Evolutionary conservation across 2,329 filamentous ascomycete genomes (phyloP).

Genomic region (Aspergillus texensis): DNA sequence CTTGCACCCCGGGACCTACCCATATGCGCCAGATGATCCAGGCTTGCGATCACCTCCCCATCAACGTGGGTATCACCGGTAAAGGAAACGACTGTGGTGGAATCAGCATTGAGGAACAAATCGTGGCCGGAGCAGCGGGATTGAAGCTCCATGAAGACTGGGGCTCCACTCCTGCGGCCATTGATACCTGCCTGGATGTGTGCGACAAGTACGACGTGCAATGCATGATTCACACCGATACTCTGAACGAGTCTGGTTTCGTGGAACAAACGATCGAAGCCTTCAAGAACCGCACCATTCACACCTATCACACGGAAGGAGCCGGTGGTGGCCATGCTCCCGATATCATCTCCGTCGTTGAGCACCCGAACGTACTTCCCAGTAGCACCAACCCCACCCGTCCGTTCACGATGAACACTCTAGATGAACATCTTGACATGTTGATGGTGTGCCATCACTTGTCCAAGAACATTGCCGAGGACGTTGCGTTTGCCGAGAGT

Average conservation of each 20-base stretch:
- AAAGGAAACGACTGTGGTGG: constrained; percentile 87
- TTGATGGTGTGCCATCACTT: constrained; percentile 97
- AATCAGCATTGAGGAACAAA: constrained; percentile 74
- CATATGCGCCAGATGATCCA: constrained; percentile 90
- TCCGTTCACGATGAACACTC: constrained; percentile 86
- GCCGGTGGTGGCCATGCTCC: constrained; percentile 93
- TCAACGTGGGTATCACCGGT: constrained; percentile 89
- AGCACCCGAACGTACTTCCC: constrained; percentile 84
- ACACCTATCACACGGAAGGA: constrained; percentile 96
- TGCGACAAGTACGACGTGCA: constrained; percentile 93
- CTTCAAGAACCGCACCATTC: constrained; percentile 84
- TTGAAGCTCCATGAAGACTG: constrained; percentile 96
- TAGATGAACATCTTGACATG: constrained; percentile 98
- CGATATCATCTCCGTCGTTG: constrained; percentile 92
- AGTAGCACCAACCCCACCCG: constrained; percentile 90
- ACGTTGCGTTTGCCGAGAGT: constrained; percentile 91
- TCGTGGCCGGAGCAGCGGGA: constrained; percentile 80
- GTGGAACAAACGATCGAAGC: constrained; percentile 88
- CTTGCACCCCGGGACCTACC: constrained; percentile 83
- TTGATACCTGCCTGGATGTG: constrained; percentile 80
- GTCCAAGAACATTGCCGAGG: constrained; percentile 88
- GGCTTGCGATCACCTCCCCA: constrained; percentile 75
- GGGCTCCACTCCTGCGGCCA: constrained; percentile 87
- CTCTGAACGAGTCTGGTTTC: constrained; percentile 95
- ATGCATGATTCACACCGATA: constrained; percentile 93